Percentiles rank a stretch among this genome's conserved stretches.
Conservation (phyloP, 2,329 filamentous ascomycete genomes). For the Aspergillus pseudotamarii region DNA sequence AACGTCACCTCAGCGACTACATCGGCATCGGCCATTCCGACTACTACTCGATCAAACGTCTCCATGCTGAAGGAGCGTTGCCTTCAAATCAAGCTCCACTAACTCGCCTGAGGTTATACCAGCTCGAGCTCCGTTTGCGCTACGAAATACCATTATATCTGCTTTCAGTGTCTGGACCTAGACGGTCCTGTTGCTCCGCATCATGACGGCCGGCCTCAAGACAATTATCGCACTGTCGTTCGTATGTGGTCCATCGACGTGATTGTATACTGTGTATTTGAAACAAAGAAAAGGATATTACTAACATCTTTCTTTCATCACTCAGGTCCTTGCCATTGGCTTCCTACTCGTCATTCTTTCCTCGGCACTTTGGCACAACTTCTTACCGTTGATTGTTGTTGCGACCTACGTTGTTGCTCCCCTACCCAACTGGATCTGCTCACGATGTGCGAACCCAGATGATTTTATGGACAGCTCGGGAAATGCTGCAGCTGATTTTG, state of each 20-base stretch:
- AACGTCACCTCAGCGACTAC: slow-evolving; percentile 31
- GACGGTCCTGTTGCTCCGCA: slow-evolving; percentile 31
- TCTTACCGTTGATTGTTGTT: slow-evolving; percentile 92
- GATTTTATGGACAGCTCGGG: slow-evolving; percentile 89
- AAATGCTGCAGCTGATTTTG: slow-evolving; percentile 86
- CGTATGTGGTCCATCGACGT: slow-evolving; percentile 56
- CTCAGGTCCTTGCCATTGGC: slow-evolving; percentile 86
- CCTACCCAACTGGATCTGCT: slow-evolving; percentile 94
- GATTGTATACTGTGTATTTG: too few species aligned
- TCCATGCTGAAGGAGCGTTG: slow-evolving; percentile 14
- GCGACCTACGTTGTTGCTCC: slow-evolving; percentile 93
- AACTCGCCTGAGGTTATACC: slow-evolving; percentile 1
- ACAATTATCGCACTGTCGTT: slow-evolving; percentile 99
- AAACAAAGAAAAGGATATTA: background rate
- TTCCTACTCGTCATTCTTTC: slow-evolving; percentile 99
- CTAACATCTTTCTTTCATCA: slow-evolving; percentile 5
- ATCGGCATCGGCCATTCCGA: slow-evolving; percentile 6
- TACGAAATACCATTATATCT: slow-evolving; percentile 2
- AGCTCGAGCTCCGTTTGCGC: slow-evolving; percentile 7
- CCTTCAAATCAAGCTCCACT: background rate
- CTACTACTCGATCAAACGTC: slow-evolving; percentile 2
- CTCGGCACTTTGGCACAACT: slow-evolving; percentile 91
- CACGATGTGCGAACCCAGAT: slow-evolving; percentile 84
- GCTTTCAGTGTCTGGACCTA: slow-evolving; percentile 16
- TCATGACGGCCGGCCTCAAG: slow-evolving; percentile 83